Base-by-base conservation (phyloP, 2,329 filamentous ascomycete genomes). In the Ceratocystis eucalypticola region DNA sequence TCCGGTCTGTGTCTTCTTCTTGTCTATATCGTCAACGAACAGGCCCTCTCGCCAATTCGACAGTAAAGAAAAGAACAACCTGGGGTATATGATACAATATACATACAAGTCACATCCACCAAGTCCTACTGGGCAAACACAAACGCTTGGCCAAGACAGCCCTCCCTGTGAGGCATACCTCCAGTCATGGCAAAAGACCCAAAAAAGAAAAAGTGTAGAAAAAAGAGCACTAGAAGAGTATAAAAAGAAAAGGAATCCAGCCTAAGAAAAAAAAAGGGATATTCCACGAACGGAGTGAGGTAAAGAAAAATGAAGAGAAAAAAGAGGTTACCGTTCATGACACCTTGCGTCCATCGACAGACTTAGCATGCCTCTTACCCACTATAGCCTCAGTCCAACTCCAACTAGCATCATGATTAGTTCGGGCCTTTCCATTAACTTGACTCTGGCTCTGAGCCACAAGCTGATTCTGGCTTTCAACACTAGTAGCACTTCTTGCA, bases 381-480 rank as follows among this genome's bases (percentile, higher is more conserved):
- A 79, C 80, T 73, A 82, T 82, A 72, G 80, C 80, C 73, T 82
- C 80, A 5, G 79, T 78, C 80, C 80, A 82, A 70, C 78, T 81
- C 80, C 80, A 82, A 12, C 67, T 67, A 70, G 69, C 64, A 57
- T 67, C 64, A 70, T 61, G 66, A 63, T 55, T 61, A 68, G 50
- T 53, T 1, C 28, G 20, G 44, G 28, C 28, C 57, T 15, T 30
- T 7, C 3, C 57, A 5, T 41, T 41, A 41, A 41, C 37, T 25
- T 55, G 20, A 55, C 48, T 62, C 4, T 22, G 15, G 12, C 37
- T 22, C 45, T 48, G n/a, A 22, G 48, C 8, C 6, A 25, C 50
- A 3, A 20, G 1, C 25, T 10, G 12, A 22, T 33, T 45, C 1
- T 41, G 37, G 37, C 37, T 41, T 41, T 15, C 37, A 41, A 41